Percentiles rank a stretch among this genome's conserved stretches.
These are phyloP conservation scores for Didymella keratinophila DNA, from an alignment of 2,329 filamentous ascomycete genomes.

Conservation along the genomic window DNA sequence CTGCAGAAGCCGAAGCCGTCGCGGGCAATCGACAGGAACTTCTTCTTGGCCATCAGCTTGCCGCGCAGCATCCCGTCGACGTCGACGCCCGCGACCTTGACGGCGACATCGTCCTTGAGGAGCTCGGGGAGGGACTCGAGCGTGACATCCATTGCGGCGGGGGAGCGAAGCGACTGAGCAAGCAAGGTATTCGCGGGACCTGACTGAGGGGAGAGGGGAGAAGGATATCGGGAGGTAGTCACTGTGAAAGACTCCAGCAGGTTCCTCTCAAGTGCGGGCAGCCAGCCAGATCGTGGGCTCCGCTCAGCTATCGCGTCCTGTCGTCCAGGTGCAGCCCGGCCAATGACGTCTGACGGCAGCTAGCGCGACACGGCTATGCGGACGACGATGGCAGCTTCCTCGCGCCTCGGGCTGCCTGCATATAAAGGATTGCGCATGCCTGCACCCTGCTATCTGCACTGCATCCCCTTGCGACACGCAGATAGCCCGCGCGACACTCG, in stretches of 20 bases:
- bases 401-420: conserved; percentile 6
- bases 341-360: conserved; percentile 14
- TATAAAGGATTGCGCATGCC: conserved; percentile 2
- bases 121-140: conserved; percentile 70
- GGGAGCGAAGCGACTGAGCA: no score
- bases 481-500: conserved; percentile 15
- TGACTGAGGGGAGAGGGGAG: conserved; percentile 7
- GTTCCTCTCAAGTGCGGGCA: background rate
- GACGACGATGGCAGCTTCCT: background rate
- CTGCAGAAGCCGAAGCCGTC: conserved; percentile 93
- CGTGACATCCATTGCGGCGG: conserved; percentile 56
- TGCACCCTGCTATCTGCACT: conserved; percentile 6
- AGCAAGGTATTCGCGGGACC: no score
- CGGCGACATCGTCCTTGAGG: conserved; percentile 74
- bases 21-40: conserved; percentile 84
- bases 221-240: background rate
- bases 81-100: conserved; percentile 89
- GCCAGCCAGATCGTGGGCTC: background rate
- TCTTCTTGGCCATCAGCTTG: conserved; percentile 91
- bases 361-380: conserved; percentile 6
- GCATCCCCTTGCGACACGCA: background rate
- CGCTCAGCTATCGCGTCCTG: no score
- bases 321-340: no score
- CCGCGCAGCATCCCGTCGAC: conserved; percentile 87
- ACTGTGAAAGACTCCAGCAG: no score